Conservation (phyloP, 441 rosid genomes). For the Bocquillonia castaneifolia region DNA sequence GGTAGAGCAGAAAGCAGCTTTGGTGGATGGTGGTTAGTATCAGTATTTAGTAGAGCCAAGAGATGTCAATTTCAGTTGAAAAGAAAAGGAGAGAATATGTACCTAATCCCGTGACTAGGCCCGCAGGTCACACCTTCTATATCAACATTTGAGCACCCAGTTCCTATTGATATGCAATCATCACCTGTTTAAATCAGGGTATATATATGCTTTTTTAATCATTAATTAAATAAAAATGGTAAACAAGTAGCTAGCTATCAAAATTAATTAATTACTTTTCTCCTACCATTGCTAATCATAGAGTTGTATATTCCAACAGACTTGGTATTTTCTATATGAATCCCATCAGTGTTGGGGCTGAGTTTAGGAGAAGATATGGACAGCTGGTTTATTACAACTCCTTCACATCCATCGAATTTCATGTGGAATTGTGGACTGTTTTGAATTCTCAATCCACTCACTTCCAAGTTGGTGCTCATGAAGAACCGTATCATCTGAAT, state of each 20-base stretch:
- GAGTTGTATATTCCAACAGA: conserved; percentile 73
- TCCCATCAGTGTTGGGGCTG: conserved; percentile 92
- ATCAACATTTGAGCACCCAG: conserved; percentile 73
- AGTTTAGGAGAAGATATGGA: conserved; percentile 81
- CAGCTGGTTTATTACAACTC: conserved; percentile 56
- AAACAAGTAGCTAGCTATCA: not conserved
- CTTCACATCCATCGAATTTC: conserved; percentile 93
- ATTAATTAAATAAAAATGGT: conserved; percentile 1
- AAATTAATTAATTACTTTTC: not conserved
- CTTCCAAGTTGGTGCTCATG: conserved; percentile 81
- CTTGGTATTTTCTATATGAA: conserved; percentile 75
- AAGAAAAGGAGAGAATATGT: conserved; percentile 11
- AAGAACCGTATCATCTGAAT: conserved; percentile 80
- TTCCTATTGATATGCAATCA: conserved; percentile 90
- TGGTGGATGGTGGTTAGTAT: too few relatives aligned
- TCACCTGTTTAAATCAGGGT: conserved; percentile 49
- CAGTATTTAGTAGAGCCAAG: not conserved
- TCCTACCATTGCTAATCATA: conserved; percentile 69
- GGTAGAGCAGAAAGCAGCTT: not conserved
- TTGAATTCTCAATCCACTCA: conserved; percentile 60
- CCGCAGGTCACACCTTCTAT: conserved; percentile 89
- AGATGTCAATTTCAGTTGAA: not conserved
- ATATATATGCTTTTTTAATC: not conserved
- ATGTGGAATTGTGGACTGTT: conserved; percentile 94
- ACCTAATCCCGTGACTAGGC: conserved; percentile 99